phyloP scores from a whole-genome alignment of 495 filamentous ascomycete genomes.

The Talaromyces trachyspermus region DNA sequence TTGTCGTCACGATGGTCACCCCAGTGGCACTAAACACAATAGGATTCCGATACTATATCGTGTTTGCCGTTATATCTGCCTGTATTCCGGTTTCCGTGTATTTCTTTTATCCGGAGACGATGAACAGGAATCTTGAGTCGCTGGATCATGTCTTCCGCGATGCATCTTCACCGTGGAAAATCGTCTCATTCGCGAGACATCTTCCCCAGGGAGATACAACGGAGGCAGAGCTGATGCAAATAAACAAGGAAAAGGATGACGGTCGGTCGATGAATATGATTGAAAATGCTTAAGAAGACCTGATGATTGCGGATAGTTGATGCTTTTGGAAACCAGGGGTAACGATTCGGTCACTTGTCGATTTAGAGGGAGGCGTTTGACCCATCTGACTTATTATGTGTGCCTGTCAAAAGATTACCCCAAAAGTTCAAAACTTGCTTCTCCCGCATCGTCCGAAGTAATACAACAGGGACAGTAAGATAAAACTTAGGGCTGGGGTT shows the following conservation, averaged over 20 bases:
- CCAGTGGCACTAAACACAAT: constrained; percentile 25
- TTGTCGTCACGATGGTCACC: constrained; percentile 49
- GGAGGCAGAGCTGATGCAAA: constrained; percentile 9
- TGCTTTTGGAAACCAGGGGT: no score
- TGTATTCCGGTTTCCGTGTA: constrained; percentile 39
- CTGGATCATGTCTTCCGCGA: constrained; percentile 57
- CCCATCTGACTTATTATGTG: no score
- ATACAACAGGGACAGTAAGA: no score
- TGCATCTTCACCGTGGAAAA: neutral
- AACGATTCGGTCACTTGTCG: no score
- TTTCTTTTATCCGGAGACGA: constrained; percentile 62
- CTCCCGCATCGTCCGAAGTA: no score
- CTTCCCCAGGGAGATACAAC: constrained; percentile 22
- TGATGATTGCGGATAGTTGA: no score
- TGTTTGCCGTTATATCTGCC: constrained; percentile 31
- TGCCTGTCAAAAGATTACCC: no score
- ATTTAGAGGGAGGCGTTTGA: no score
- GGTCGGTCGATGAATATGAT: no score
- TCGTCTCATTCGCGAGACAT: constrained; percentile 5
- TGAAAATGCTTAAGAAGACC: no score
- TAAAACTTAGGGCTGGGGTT: no score
- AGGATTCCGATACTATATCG: constrained; percentile 18
- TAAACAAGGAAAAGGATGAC: constrained; percentile 8
- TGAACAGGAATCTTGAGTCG: constrained; percentile 51
- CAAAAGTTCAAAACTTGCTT: no score